phyloP scores from a whole-genome alignment of 805 yeast genomes.

The Wickerhamiella bombiphila region DNA sequence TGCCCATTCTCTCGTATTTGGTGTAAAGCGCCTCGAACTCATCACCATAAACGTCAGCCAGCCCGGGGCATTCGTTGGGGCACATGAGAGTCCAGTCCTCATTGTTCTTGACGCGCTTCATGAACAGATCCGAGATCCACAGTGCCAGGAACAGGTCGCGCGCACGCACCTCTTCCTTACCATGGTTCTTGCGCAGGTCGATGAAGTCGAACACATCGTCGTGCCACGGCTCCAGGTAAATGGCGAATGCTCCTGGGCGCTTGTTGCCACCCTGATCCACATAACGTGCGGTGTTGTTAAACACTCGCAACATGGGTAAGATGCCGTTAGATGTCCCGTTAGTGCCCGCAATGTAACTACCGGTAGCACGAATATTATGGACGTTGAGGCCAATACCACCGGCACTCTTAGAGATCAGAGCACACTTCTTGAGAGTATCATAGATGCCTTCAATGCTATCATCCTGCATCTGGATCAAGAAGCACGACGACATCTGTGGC shows the following conservation, averaged over 20 bases:
- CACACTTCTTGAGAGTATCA: slow-evolving; percentile 74
- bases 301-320: slow-evolving; percentile 92
- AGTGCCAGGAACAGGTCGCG: slow-evolving; percentile 85
- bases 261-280: slow-evolving; percentile 98
- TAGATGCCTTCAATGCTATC: slow-evolving; percentile 95
- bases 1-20: slow-evolving; percentile 56
- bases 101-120: slow-evolving; percentile 72
- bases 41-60: slow-evolving; percentile 69
- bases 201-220: slow-evolving; percentile 76
- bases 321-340: slow-evolving; percentile 87
- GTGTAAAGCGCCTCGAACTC: slow-evolving; percentile 62
- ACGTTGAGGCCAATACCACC: slow-evolving; percentile 93
- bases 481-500: slow-evolving; percentile 83
- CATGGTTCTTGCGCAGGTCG: slow-evolving; percentile 82
- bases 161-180: slow-evolving; percentile 86
- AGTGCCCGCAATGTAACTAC: slow-evolving; percentile 80
- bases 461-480: slow-evolving; percentile 77
- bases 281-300: slow-evolving; percentile 88
- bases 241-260: slow-evolving; percentile 94
- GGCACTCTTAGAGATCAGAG: slow-evolving; percentile 82
- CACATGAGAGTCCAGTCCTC: slow-evolving; percentile 82
- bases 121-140: slow-evolving; percentile 91
- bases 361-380: slow-evolving; percentile 73
- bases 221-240: slow-evolving; percentile 96
- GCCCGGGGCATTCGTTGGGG: slow-evolving; percentile 78